Evolutionary conservation across 495 filamentous ascomycete species (phyloP), one percentile per base, ranked within the genome.

Genomic region (Tuber melanosporum): DNA sequence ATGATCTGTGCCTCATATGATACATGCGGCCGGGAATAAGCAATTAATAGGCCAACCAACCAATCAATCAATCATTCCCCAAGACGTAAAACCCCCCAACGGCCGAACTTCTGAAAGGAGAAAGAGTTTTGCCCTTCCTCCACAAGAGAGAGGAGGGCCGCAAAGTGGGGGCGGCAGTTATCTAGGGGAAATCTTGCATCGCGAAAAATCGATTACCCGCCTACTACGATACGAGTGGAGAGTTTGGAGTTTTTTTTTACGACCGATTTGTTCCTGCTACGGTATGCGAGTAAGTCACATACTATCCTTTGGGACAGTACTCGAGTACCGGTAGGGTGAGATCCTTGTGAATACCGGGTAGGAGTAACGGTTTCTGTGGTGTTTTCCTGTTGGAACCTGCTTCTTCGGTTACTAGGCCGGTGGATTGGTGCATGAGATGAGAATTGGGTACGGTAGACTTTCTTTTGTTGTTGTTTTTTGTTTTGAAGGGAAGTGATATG

Each of bases 261-360:
- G 57, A 66, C 17, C 57, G 12, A 66, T 66, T 32, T 36, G 15
- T 14, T 36, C 57, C n/a, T 66, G 12, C 26, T 36, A 66, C 12
- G 26, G 26, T 66, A 36, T 36, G 26, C 26, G 57, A 36, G 57
- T 17, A 9, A 8, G 26, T 17, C 32, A 62, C 57, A 62, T 66
- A 66, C 57, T 14, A 66, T 66, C 57, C 57, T n/a, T 66, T 66
- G 26, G 57, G 57, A 36, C 26, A 36, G 57, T 32, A 17, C 32
- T 32, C 32, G 32, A 32, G 32, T 32, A 32, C 32, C 32, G 32
- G 32, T 32, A 32, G 32, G 32, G 26, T 36, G 32, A 66, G 57
- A 66, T 66, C 57, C 57, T 66, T 66, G 57, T 36, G 57, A 32
- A 66, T 66, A 66, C 57, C 57, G 57, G 57, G 57, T 66, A 66